These are phyloP conservation scores for Boletus mariae DNA, from an alignment of 1,284 basidiomycete genomes.

Conservation along the genomic window DNA sequence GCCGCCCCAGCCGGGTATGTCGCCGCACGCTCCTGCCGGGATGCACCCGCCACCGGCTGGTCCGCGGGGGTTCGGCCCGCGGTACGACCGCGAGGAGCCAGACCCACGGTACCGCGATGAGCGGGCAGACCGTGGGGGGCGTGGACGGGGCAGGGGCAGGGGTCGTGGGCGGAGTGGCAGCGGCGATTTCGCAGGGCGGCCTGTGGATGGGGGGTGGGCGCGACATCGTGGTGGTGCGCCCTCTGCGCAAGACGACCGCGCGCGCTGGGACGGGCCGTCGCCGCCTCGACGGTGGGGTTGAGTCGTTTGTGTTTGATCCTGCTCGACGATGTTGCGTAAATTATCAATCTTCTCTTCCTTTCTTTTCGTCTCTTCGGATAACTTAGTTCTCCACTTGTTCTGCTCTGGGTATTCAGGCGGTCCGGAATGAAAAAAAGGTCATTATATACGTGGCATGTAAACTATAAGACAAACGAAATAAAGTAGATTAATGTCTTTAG, in stretches of 20 bases:
- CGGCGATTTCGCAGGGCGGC: conserved; percentile 36
- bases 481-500: conserved; percentile 2
- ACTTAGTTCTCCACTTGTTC: conserved; percentile 2
- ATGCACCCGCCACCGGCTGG: conserved; percentile 24
- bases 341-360: neutral
- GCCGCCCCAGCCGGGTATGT: conserved; percentile 19
- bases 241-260: conserved; percentile 21
- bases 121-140: conserved; percentile 27
- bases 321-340: neutral
- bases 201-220: conserved; percentile 59
- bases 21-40: conserved; percentile 11
- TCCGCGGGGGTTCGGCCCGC: conserved; percentile 21
- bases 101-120: conserved; percentile 29
- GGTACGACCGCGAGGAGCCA: conserved; percentile 29
- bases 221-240: conserved; percentile 29
- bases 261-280: conserved; percentile 31
- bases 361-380: conserved; percentile 4
- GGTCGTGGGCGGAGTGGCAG: conserved; percentile 33
- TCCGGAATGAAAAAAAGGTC: conserved; percentile 2
- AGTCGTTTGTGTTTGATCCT: neutral
- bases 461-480: neutral
- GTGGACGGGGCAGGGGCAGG: conserved; percentile 35
- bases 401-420: neutral
- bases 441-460: conserved; percentile 1
- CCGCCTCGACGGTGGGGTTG: conserved; percentile 30